Percentiles rank a stretch among this genome's conserved stretches.
Evolutionary conservation across 139 green algal genomes (phyloP).

Genomic region (Bryopsis sp.): DNA sequence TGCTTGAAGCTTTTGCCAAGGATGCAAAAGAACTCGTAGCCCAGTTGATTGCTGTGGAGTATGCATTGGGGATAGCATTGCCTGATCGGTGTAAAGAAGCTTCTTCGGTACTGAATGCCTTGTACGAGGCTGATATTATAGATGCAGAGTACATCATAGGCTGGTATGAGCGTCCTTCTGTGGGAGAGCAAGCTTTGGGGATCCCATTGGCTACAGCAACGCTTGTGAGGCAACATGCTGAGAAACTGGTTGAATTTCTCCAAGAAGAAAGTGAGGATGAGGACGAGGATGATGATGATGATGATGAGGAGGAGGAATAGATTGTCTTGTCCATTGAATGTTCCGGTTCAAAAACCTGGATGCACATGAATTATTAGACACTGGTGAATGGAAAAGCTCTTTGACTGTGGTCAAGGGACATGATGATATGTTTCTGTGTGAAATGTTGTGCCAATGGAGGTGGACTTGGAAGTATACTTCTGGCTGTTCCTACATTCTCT

Average conservation of each 20-base stretch:
- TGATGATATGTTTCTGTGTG: too few relatives aligned
- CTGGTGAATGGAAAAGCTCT: too few relatives aligned
- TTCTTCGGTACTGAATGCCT: constrained; percentile 5
- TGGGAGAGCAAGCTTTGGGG: not conserved
- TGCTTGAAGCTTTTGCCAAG: not conserved
- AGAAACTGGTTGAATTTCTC: constrained; percentile 8
- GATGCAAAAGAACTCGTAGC: not conserved
- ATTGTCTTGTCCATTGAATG: constrained; percentile 16
- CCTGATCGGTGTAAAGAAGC: not conserved
- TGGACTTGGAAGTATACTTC: too few relatives aligned
- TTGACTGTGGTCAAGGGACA: too few relatives aligned
- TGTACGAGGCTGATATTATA: constrained; percentile 5
- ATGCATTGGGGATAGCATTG: not conserved
- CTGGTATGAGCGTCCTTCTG: not conserved
- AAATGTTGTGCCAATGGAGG: too few relatives aligned
- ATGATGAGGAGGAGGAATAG: constrained; percentile 14
- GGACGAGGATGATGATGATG: constrained; percentile 20
- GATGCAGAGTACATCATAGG: constrained; percentile 14
- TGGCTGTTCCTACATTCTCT: too few relatives aligned
- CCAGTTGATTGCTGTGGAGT: constrained; percentile 12
- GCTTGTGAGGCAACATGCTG: not conserved
- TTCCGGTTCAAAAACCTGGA: too few relatives aligned
- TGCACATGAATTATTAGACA: too few relatives aligned
- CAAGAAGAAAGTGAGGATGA: constrained; percentile 10
- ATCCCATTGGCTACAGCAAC: not conserved